These are phyloP conservation scores for Linderniella brevidens DNA, from an alignment of 257 asterid genomes.

Conservation along the genomic window DNA sequence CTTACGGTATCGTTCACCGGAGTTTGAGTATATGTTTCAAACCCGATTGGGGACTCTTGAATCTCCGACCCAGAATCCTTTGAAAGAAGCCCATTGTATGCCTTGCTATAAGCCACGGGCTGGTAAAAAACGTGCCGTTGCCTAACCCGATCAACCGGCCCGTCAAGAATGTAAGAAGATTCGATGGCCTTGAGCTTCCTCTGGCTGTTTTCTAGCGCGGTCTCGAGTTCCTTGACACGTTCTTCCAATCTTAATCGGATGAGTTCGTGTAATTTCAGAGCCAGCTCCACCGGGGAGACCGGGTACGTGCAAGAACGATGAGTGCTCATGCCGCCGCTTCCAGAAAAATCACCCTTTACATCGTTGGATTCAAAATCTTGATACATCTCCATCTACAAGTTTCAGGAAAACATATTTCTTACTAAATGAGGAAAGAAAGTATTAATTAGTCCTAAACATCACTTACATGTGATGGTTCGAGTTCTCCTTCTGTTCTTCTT, in stretches of 20 bases:
- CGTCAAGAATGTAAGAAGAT: conserved; percentile 14
- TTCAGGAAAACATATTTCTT: background rate
- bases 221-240: conserved; percentile 66
- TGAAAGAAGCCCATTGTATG: conserved; percentile 28
- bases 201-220: conserved; percentile 49
- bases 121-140: conserved; percentile 14
- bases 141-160: conserved; percentile 5
- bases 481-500: conserved; percentile 32
- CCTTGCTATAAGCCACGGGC: conserved; percentile 44
- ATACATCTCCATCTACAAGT: background rate
- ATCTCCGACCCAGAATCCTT: conserved; percentile 39
- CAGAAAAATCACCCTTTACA: conserved; percentile 31
- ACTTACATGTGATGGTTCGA: conserved; percentile 18
- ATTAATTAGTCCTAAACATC: conserved; percentile 21
- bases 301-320: conserved; percentile 33
- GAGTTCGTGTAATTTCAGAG: conserved; percentile 66
- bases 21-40: background rate
- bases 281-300: conserved; percentile 67
- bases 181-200: conserved; percentile 25
- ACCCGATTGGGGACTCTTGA: conserved; percentile 13
- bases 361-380: conserved; percentile 18
- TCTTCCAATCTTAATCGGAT: conserved; percentile 63
- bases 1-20: conserved; percentile 5
- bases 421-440: background rate
- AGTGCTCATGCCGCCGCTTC: conserved; percentile 31